These are phyloP conservation scores for Prunus campanulata DNA, from an alignment of 306 rosid genomes.

Conservation along the genomic window DNA sequence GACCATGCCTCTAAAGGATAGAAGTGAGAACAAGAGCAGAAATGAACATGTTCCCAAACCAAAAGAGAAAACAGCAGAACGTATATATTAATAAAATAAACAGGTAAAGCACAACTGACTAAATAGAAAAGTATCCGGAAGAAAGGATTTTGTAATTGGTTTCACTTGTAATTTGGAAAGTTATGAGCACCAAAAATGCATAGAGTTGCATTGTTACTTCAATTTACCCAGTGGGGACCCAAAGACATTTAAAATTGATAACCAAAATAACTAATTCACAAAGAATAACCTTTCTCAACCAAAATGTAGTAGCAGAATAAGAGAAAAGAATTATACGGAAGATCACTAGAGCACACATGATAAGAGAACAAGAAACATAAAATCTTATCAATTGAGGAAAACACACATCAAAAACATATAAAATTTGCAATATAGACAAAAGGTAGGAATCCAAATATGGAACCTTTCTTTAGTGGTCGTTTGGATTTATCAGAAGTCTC, in stretches of 20 bases:
- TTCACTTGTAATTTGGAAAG: not conserved
- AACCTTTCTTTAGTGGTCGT: slow-evolving; percentile 76
- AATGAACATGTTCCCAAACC: not conserved
- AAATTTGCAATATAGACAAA: not conserved
- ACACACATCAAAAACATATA: not conserved
- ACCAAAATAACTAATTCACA: too few relatives aligned
- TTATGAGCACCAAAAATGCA: not conserved
- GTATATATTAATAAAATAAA: too few relatives aligned
- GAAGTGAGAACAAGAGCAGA: not conserved
- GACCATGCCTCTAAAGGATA: too few relatives aligned
- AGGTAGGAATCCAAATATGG: not conserved
- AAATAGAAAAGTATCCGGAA: not conserved
- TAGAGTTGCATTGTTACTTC: not conserved
- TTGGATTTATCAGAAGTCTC: slow-evolving; percentile 50
- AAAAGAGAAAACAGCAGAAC: not conserved
- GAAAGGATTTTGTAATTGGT: not conserved
- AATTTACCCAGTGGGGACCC: not conserved
- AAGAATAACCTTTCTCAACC: too few relatives aligned
- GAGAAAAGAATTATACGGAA: not conserved
- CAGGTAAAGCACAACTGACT: not conserved
- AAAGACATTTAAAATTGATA: too few relatives aligned
- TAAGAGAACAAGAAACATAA: not conserved
- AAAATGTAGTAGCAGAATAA: too few relatives aligned
- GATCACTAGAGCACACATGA: not conserved
- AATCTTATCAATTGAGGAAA: not conserved